Conservation (phyloP, 352 stramenopile genomes). For the Globisporangium middletonii region DNA sequence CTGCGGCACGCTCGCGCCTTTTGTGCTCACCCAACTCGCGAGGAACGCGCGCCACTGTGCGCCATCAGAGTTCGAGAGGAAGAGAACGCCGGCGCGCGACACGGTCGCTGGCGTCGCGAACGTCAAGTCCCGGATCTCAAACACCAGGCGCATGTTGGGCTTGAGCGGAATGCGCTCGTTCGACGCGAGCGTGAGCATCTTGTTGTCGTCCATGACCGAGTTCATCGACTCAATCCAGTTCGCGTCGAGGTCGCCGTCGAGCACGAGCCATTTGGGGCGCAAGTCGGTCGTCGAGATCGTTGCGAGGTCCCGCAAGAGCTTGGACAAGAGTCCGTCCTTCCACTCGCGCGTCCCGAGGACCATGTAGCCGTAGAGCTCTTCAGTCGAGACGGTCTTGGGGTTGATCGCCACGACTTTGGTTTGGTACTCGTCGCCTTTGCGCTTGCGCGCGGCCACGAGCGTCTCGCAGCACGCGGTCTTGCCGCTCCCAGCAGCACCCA, state of each 20-base stretch:
- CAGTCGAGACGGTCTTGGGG: slow-evolving; percentile 94
- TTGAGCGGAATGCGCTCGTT: slow-evolving; percentile 96
- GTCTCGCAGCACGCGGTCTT: slow-evolving; percentile 94
- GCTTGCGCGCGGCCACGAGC: slow-evolving; percentile 74
- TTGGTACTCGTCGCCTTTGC: slow-evolving; percentile 50
- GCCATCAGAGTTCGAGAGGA: slow-evolving; percentile 89
- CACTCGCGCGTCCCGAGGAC: slow-evolving; percentile 91
- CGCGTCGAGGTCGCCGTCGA: slow-evolving; percentile 89
- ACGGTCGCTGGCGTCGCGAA: slow-evolving; percentile 94
- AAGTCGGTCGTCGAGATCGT: slow-evolving; percentile 52
- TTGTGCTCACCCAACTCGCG: slow-evolving; percentile 85
- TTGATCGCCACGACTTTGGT: slow-evolving; percentile 89
- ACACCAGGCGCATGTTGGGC: slow-evolving; percentile 92
- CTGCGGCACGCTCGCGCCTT: slow-evolving; percentile 48
- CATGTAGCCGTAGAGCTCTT: slow-evolving; percentile 97
- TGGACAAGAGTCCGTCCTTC: slow-evolving; percentile 94
- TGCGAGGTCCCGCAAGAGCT: slow-evolving; percentile 91
- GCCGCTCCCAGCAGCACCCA: slow-evolving; percentile 89
- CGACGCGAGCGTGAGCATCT: slow-evolving; percentile 86
- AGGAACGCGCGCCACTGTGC: slow-evolving; percentile 92
- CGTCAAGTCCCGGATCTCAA: slow-evolving; percentile 94
- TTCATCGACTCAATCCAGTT: slow-evolving; percentile 91
- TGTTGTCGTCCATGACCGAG: slow-evolving; percentile 89
- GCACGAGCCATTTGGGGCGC: slow-evolving; percentile 92
- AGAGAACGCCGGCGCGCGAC: slow-evolving; percentile 93